A percentile compares a stretch with the other conserved stretches of the same genome.
Conservation (phyloP, 2,329 filamentous ascomycete genomes). For the Nemania sp. region DNA sequence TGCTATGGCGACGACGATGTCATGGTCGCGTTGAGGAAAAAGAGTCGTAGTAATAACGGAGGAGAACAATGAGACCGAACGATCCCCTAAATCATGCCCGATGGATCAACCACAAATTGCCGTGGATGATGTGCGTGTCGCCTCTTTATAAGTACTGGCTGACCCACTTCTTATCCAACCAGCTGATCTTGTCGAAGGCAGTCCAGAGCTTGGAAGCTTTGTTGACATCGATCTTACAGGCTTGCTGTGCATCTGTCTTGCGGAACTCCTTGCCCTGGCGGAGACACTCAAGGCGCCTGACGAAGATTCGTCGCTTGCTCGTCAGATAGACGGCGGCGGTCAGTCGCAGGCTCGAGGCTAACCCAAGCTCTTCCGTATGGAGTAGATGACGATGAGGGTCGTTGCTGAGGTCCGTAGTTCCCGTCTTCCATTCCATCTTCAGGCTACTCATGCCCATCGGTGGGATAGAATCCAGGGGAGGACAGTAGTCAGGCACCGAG, state of each 20-base stretch:
- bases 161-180: conserved; percentile 73
- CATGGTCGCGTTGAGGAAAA: background rate
- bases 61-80: background rate
- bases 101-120: background rate
- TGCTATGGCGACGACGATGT: background rate
- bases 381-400: conserved; percentile 78
- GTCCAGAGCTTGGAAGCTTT: conserved; percentile 94
- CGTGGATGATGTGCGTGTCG: background rate
- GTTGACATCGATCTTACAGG: conserved; percentile 98
- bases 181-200: conserved; percentile 87
- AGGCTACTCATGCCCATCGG: conserved; percentile 72
- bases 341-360: conserved; percentile 83
- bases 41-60: background rate
- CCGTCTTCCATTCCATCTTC: conserved; percentile 90
- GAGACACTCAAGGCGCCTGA: conserved; percentile 76
- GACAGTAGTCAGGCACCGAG: conserved; percentile 77
- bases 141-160: conserved; percentile 49
- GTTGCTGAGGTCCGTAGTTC: conserved; percentile 78
- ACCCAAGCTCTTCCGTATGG: conserved; percentile 79
- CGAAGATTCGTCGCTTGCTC: conserved; percentile 92
- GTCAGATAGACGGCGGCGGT: conserved; percentile 90
- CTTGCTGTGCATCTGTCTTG: conserved; percentile 95
- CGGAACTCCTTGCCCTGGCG: conserved; percentile 83
- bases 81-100: background rate
- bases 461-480: conserved; percentile 74